A percentile compares a stretch with the other conserved stretches of the same genome.
Evolutionary conservation across 345 rosid species (phyloP).

Genomic region (Ailanthus altissimus): DNA sequence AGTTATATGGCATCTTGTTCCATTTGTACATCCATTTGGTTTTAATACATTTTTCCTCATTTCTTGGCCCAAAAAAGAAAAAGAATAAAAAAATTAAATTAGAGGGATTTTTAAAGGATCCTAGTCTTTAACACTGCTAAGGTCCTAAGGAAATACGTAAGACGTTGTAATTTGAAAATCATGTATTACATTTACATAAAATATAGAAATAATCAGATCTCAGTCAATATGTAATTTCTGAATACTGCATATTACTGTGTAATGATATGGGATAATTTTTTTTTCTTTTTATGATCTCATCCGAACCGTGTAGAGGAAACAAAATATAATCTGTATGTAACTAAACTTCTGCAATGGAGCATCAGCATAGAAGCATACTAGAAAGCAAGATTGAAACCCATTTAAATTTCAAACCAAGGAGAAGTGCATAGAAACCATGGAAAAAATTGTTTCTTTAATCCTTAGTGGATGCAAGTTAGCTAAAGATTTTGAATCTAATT

Average conservation of each 20-base stretch:
- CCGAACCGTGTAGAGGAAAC: slow-evolving; percentile 1
- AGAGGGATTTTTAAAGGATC: no score
- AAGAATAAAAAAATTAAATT: no score
- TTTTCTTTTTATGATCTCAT: neutral
- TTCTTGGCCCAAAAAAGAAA: no score
- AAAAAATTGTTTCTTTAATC: slow-evolving; percentile 42
- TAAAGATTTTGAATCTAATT: slow-evolving; percentile 45
- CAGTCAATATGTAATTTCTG: neutral
- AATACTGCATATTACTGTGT: no score
- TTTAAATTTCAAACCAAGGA: neutral
- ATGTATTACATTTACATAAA: neutral
- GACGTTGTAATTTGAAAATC: no score
- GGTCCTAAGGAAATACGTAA: no score
- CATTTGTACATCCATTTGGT: neutral
- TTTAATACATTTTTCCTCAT: neutral
- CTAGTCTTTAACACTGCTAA: no score
- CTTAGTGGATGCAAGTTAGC: slow-evolving; percentile 48
- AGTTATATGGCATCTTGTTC: neutral
- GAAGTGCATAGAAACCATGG: slow-evolving; percentile 26
- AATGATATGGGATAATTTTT: no score
- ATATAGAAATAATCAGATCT: neutral
- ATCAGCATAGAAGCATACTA: neutral
- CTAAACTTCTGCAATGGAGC: neutral
- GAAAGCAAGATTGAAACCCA: neutral
- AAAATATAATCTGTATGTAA: neutral